Conservation (phyloP, 306 rosid genomes). For the Fragaria vesca region DNA sequence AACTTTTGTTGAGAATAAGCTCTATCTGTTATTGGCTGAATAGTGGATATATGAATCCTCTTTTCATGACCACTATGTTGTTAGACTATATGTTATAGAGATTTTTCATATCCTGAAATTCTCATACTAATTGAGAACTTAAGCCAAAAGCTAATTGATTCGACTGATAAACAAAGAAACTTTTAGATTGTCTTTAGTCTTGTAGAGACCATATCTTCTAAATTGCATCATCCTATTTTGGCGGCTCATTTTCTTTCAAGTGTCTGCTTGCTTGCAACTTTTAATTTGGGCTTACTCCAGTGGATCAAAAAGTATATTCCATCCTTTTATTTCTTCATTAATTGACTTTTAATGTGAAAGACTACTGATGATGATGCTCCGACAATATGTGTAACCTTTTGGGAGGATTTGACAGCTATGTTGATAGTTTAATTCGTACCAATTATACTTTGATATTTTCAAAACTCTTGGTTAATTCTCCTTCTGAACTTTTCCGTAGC, state of each 20-base stretch:
- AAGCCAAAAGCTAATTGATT: neutral
- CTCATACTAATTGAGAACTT: neutral
- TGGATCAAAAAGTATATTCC: neutral
- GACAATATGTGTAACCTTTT: neutral
- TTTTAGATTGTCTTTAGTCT: neutral
- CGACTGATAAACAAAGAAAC: neutral
- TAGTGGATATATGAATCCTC: neutral
- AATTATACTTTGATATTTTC: neutral
- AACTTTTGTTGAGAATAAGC: neutral
- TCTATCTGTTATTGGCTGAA: neutral
- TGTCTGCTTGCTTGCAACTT: conserved; percentile 5
- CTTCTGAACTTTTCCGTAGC: neutral
- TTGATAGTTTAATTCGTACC: neutral
- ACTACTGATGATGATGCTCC: neutral
- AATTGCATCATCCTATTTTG: neutral
- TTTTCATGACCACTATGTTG: neutral
- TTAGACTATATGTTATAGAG: neutral
- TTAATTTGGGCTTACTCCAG: neutral
- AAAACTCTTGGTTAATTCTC: neutral
- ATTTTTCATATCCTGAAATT: neutral
- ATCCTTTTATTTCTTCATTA: neutral
- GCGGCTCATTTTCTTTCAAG: neutral
- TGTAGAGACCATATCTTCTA: neutral
- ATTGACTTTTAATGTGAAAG: neutral
- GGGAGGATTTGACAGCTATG: neutral